phyloP scores from a whole-genome alignment of 148 eudicot genomes.

The Spergularia marina region DNA sequence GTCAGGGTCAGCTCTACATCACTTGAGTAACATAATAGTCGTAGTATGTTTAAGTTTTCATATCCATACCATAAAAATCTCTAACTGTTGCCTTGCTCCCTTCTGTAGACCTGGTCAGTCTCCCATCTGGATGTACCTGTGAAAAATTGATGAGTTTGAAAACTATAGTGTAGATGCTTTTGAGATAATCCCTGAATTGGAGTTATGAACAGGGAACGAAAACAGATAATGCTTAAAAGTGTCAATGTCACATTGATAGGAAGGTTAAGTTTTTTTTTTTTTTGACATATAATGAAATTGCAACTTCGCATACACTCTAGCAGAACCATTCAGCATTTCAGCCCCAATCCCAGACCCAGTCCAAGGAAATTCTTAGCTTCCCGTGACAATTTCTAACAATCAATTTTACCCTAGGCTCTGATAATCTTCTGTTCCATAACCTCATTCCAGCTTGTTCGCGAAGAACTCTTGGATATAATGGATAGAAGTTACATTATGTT shows the following conservation, averaged over 20 bases:
- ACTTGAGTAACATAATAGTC: background rate
- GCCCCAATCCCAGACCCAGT: background rate
- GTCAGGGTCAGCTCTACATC: constrained; percentile 4
- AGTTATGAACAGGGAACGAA: background rate
- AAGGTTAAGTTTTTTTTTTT: background rate
- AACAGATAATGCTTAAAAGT: no score
- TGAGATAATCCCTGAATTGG: background rate
- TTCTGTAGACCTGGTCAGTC: constrained; percentile 40
- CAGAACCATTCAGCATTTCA: background rate
- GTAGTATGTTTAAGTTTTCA: background rate
- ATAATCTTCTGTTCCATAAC: background rate
- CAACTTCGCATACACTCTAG: background rate
- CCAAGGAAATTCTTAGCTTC: background rate
- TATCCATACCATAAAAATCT: constrained; percentile 70
- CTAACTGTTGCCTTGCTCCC: constrained; percentile 63
- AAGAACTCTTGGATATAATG: no score
- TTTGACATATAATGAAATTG: background rate
- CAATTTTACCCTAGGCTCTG: background rate
- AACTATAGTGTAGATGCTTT: background rate
- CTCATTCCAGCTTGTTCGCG: background rate
- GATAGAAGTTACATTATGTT: no score
- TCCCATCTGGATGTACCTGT: constrained; percentile 63
- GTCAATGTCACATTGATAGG: background rate
- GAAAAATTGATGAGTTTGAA: background rate
- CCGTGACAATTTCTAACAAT: constrained; percentile 4